phyloP scores from a whole-genome alignment of 2,329 filamentous ascomycete genomes.

The Hypocrella siamensis region DNA sequence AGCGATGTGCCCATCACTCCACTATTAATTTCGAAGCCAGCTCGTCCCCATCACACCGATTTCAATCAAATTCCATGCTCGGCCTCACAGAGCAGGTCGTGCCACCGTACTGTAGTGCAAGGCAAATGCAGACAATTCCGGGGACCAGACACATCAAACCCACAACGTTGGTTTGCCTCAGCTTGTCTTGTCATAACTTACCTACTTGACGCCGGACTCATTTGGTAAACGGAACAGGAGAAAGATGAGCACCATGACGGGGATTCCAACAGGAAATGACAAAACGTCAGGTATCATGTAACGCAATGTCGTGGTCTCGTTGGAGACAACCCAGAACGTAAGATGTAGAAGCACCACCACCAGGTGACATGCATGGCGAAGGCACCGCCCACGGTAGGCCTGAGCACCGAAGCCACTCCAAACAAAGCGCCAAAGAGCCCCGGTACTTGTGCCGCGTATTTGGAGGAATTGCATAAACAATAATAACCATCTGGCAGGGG shows the following conservation, averaged over 20 bases:
- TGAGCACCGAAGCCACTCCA: constrained; percentile 17
- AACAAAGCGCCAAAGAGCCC: constrained; percentile 21
- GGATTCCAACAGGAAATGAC: constrained; percentile 14
- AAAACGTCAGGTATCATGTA: too few relatives aligned
- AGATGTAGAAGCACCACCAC: constrained; percentile 20
- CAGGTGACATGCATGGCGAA: constrained; percentile 9
- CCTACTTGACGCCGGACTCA: constrained; percentile 8
- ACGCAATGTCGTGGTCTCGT: constrained; percentile 7
- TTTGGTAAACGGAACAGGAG: constrained; percentile 7
- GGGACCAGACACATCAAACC: constrained; percentile 31
- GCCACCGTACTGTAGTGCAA: constrained; percentile 30
- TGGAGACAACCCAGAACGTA: too few relatives aligned
- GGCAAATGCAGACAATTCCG: constrained; percentile 25
- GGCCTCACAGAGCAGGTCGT: constrained; percentile 12
- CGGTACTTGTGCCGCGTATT: constrained; percentile 14
- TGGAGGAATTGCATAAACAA: constrained; percentile 3
- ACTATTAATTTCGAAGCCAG: too few relatives aligned
- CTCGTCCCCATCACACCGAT: background rate
- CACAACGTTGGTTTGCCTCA: constrained; percentile 32
- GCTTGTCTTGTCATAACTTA: constrained; percentile 17
- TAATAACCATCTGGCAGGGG: constrained; percentile 2
- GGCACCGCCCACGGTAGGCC: constrained; percentile 10
- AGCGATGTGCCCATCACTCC: constrained; percentile 24
- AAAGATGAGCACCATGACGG: constrained; percentile 11
- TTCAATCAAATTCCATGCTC: background rate